Base-by-base conservation (phyloP, 305 asterid genomes). In the Stenogyne calaminthoides region DNA sequence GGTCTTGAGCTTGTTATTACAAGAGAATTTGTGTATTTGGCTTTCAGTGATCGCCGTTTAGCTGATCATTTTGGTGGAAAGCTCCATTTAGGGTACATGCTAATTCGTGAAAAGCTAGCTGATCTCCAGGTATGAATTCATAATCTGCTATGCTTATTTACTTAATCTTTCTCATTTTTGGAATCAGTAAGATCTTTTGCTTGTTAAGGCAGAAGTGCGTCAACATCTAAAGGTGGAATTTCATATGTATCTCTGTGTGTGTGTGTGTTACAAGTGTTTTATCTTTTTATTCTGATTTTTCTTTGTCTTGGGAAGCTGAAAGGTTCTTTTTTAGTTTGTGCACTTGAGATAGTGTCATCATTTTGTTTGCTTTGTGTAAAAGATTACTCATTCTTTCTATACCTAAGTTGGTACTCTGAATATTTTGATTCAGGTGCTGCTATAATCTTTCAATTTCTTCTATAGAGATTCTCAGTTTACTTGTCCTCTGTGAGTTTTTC, bases 1-100 rank as follows among this genome's bases (percentile, higher is more conserved):
- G 39, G 39, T 74, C 64, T 72, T 62, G 77, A 59, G 69, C 52
- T 72, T 76, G 69, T 72, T 49, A 73, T 71, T 75, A 80, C 69
- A 36, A 46, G 64, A 73, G 61, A 59, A 55, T 55, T 77, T 71
- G 68, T 66, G 68, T 69, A 32, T 66, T 77, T 67, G 70, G 44
- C 75, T 84, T 85, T 76, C 97, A 91, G 97, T 81, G 97, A 91
- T 78, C 97, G 97, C 29, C 96, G 97, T 76, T 84, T 91, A 85
- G 94, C 97, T 52, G 96, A 91, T 82, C 97, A 91, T 85, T 91
- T 91, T 81, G 97, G 97, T 72, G 96, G 97, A 71, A 89, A 89
- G 88, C 96, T 91, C 77, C 97, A 91, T 83, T 80, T 89, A 79
- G 97, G 97, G 71, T 89, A 91, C 72, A 89, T 91, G 85, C 96